A percentile compares a stretch with the other conserved stretches of the same genome.
phyloP scores from a whole-genome alignment of 805 yeast species.

The Dipodascus albidus region DNA sequence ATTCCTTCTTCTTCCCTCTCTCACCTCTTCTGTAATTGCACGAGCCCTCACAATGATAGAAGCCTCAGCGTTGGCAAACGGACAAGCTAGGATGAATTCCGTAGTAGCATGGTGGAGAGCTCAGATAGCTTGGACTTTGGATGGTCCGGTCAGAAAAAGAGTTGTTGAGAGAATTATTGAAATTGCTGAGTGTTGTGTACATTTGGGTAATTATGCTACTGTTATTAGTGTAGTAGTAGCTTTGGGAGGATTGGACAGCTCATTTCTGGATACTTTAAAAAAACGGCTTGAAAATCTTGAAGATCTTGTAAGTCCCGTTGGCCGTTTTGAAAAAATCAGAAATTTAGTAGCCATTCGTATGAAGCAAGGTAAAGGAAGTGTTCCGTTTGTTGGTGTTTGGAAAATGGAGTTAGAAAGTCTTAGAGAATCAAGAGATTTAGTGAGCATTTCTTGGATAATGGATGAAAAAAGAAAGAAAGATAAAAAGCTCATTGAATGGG shows the following conservation, averaged over 20 bases:
- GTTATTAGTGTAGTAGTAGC: neutral
- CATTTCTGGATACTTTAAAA: neutral
- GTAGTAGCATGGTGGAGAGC: neutral
- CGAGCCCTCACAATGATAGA: neutral
- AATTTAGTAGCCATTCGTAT: neutral
- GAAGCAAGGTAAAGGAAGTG: neutral
- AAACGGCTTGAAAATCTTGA: neutral
- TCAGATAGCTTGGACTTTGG: neutral
- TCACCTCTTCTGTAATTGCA: neutral
- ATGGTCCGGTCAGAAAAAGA: neutral
- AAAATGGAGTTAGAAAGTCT: neutral
- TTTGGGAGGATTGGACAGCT: neutral
- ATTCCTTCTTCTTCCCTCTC: neutral
- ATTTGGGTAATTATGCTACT: neutral
- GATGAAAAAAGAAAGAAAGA: neutral
- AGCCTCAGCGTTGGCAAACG: neutral
- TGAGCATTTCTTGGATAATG: neutral
- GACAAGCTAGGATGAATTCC: neutral
- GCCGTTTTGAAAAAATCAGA: neutral
- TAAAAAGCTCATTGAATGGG: neutral
- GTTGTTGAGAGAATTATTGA: neutral
- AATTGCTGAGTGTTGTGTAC: neutral
- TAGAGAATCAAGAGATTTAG: neutral
- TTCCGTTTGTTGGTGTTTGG: neutral
- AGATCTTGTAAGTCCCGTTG: neutral